Base-by-base conservation (phyloP, 768 basidiomycete genomes). In the Rhodotorula taiwanensis region DNA sequence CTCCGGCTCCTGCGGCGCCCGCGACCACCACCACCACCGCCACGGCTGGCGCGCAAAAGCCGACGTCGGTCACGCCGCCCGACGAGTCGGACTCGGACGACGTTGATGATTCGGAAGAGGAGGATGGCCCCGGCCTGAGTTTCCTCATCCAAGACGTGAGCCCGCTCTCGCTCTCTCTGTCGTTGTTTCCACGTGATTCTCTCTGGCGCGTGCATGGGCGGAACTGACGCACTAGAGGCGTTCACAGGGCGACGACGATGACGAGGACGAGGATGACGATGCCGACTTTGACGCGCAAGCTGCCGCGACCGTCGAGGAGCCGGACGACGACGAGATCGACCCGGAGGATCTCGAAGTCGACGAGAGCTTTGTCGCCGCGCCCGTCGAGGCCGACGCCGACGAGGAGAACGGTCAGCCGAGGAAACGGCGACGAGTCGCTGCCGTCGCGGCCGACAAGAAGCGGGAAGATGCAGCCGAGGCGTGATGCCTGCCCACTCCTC, bases 371-470 rank as follows among this genome's bases (percentile, higher is more conserved):
- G 27, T 62, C 30, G 48, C 58, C 28, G 28, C 41, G 25, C 31
- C 36, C 15, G 48, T n/a, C 25, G 48, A 39, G 7, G 61, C 34
- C 11, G 53, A 36, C 13, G 65, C 58, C 21, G 61, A 52, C 27
- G 55, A 49, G 1, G 63, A 43, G 21, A 58, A 48, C 15, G 64
- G 52, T 44, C 56, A 55, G 50, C 57, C 61, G 6, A 47, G 62
- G 45, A 62, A 62, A 50, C 51, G 66, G 41, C 39, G 66, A 49
- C 39, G 62, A 23, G 51, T 52, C 14, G 50, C 49, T 5, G 55
- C 50, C 0, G 51, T 39, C 14, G 43, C 45, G 30, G 48, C 53
- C 16, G 47, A 31, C 21, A 60, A 60, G 76, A 80, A 23, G 80
- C 82, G 41, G 25, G 36, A 4, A 82, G 89, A n/a, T n/a, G n/a